Percentiles rank a stretch among this genome's conserved stretches.
phyloP scores from a whole-genome alignment of 2,329 filamentous ascomycete species.

The Orbilia ellipsospora region DNA sequence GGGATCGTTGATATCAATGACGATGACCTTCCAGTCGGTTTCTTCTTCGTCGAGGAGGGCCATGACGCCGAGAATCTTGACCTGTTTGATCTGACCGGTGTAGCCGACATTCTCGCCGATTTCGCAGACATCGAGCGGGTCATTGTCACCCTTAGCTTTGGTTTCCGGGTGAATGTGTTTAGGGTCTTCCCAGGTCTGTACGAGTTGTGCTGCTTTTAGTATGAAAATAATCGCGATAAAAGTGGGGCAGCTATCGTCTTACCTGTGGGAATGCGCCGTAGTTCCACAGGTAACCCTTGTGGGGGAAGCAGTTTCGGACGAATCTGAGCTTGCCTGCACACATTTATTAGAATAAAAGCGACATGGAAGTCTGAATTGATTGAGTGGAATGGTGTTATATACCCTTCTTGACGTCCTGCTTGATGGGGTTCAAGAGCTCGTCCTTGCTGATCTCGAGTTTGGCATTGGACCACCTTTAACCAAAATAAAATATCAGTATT shows the following conservation, averaged over 20 bases:
- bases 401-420: conserved; percentile 98
- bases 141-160: conserved; percentile 99
- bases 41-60: conserved; percentile 98
- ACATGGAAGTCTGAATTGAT: background rate
- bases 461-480: conserved; percentile 92
- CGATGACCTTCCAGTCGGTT: conserved; percentile 99
- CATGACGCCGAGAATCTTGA: conserved; percentile 99
- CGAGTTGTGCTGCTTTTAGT: background rate
- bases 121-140: conserved; percentile 99
- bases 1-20: conserved; percentile 98
- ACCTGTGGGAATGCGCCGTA: conserved; percentile 99
- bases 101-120: conserved; percentile 98
- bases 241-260: conserved; percentile 58
- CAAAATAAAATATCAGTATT: background rate
- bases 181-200: conserved; percentile 97
- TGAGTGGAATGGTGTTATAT: background rate
- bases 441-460: conserved; percentile 99
- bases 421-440: conserved; percentile 97
- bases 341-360: background rate
- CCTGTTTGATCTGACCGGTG: conserved; percentile 97
- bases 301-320: conserved; percentile 99
- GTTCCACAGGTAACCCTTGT: conserved; percentile 99
- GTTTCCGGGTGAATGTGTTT: conserved; percentile 96
- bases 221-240: background rate
- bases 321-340: conserved; percentile 84